Base-by-base conservation (phyloP, 768 basidiomycete genomes). In the Macrolepiota albuminosa region DNA sequence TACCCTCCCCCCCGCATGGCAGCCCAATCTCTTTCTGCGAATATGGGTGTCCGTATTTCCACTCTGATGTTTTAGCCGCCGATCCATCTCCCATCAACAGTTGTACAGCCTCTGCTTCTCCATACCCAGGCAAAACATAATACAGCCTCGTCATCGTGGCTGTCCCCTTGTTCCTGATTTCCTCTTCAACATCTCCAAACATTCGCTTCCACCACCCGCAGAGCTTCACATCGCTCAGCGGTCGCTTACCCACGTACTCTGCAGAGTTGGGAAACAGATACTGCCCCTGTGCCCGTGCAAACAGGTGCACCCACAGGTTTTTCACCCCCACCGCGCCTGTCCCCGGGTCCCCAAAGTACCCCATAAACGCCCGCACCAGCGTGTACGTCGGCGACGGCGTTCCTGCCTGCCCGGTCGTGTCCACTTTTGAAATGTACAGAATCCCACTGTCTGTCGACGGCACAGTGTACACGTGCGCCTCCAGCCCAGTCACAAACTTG, bases 171-270 rank as follows among this genome's bases (percentile, higher is more conserved):
- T 66, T 64, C 49, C 70, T 65, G 64, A 84, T 66, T 21, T 78
- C 78, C 45, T 61, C 64, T 4, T 80, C 84, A 5, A 88, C 84
- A 29, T 79, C 75, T 56, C 82, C 79, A 51, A 95, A 72, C 33
- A 91, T 78, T 24, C 82, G 80, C 71, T 88, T 91, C 97, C 97
- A 99, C 97, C 97, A 99, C 42, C 79, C 84, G 69, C 93, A 93
- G 3, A 98, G 81, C 67, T 82, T 80, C 47, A 87, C 77, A 69
- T 98, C 97, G 47, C 83, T 80, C 56, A 96, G 72, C 1, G 89
- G 86, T 18, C 75, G 81, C 73, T 98, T 98, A 2, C 83, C 84
- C 2, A 73, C 56, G 63, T 78, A 85, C 21, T 91, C 85, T 3
- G 82, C 75, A 10, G 91, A 93, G 70, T 94, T 94, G 0, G 95